Conservation (phyloP, 2,329 filamentous ascomycete species). For the Thielaviopsis euricoi region DNA sequence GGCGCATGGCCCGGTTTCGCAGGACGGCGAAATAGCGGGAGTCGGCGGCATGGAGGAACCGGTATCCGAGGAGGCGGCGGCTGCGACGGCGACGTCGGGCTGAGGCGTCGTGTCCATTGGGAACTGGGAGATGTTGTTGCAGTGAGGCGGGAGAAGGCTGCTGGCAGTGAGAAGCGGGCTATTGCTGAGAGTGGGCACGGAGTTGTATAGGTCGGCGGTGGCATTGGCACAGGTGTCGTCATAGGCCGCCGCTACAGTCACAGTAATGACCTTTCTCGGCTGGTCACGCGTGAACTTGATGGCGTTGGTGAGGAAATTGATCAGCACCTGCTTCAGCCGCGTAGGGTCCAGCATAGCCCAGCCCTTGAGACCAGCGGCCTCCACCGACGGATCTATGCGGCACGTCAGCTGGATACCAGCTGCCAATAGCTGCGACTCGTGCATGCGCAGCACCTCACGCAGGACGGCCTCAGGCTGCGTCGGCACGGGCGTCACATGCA, state of each 20-base stretch:
- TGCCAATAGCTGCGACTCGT: conserved; percentile 56
- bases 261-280: conserved; percentile 40
- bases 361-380: conserved; percentile 40
- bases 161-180: conserved; percentile 2
- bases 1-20: conserved; percentile 23
- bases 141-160: conserved; percentile 2
- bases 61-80: too few species aligned
- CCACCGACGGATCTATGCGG: conserved; percentile 49
- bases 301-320: conserved; percentile 56
- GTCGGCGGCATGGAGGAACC: conserved; percentile 1
- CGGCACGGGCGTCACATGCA: conserved; percentile 54
- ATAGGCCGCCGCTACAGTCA: conserved; percentile 47
- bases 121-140: conserved; percentile 10
- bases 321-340: conserved; percentile 55
- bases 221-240: too few species aligned
- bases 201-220: too few species aligned
- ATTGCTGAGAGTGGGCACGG: conserved; percentile 23
- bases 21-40: conserved; percentile 31
- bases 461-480: conserved; percentile 53
- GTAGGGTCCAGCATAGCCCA: conserved; percentile 65
- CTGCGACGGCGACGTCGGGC: too few species aligned
- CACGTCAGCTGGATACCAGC: conserved; percentile 59
- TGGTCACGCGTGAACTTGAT: conserved; percentile 50
- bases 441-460: conserved; percentile 58
- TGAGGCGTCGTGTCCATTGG: not conserved